Evolutionary conservation across 176 grass and related monocot genomes (phyloP).

Genomic region (Oryza nivara): DNA sequence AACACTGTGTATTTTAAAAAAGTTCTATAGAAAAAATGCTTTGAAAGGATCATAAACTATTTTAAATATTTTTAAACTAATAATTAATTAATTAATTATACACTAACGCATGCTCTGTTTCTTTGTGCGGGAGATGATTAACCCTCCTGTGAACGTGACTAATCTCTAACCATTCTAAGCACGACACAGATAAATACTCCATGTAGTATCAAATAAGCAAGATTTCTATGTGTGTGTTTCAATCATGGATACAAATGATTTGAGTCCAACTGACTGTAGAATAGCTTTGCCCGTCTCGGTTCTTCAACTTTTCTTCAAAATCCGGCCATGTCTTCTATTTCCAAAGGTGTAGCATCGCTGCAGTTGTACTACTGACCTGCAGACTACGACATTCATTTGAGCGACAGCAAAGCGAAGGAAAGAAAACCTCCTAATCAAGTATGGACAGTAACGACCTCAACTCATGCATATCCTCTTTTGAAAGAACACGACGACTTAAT

Average conservation of each 20-base stretch:
- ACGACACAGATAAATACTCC: too few relatives aligned
- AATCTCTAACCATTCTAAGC: too few relatives aligned
- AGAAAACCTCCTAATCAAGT: neutral
- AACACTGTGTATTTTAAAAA: too few relatives aligned
- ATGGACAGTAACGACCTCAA: constrained; percentile 8
- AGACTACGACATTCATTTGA: neutral
- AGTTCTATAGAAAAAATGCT: too few relatives aligned
- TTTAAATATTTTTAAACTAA: too few relatives aligned
- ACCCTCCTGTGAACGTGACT: too few relatives aligned
- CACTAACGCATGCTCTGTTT: too few relatives aligned
- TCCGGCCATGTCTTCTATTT: neutral
- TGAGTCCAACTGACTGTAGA: neutral
- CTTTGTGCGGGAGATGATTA: too few relatives aligned
- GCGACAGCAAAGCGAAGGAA: neutral
- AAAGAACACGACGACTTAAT: neutral
- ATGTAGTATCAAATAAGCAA: too few relatives aligned
- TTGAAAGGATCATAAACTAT: too few relatives aligned
- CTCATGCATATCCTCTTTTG: neutral
- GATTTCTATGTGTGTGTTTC: too few relatives aligned
- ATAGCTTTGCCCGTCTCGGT: neutral
- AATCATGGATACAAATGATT: neutral
- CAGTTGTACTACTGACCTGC: neutral
- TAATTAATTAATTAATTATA: too few relatives aligned
- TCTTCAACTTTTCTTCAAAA: neutral
- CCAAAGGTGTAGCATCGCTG: neutral